Evolutionary conservation across 2,329 filamentous ascomycete genomes (phyloP).

Genomic region (Podosphaera xanthii): DNA sequence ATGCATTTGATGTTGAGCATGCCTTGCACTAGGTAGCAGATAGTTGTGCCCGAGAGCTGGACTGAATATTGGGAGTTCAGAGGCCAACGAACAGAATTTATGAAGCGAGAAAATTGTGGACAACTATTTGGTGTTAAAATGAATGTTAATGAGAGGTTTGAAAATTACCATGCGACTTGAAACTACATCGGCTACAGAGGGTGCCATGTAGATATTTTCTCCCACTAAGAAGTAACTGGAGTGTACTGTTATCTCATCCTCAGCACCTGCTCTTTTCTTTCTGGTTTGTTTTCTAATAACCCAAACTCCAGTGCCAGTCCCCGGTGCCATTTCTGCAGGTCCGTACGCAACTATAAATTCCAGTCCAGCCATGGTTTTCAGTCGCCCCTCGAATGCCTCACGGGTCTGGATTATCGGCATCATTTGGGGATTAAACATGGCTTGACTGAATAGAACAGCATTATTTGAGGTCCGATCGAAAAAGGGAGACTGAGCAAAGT

Average conservation of each 20-base stretch:
- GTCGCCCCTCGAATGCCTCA: slow-evolving; percentile 37
- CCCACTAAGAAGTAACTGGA: slow-evolving; percentile 41
- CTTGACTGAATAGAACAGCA: slow-evolving; percentile 36
- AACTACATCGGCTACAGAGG: slow-evolving; percentile 34
- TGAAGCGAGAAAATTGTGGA: slow-evolving; percentile 13
- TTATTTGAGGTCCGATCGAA: slow-evolving; percentile 48
- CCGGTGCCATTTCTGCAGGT: slow-evolving; percentile 37
- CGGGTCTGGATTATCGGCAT: slow-evolving; percentile 33
- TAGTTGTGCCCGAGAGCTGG: slow-evolving; percentile 25
- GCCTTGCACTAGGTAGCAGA: slow-evolving; percentile 8
- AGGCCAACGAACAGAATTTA: slow-evolving; percentile 15
- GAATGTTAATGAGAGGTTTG: background rate
- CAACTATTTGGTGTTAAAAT: slow-evolving; percentile 3
- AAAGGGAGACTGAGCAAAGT: slow-evolving; percentile 45
- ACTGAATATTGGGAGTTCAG: slow-evolving; percentile 21
- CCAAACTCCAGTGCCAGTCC: slow-evolving; percentile 41
- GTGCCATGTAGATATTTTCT: slow-evolving; percentile 44
- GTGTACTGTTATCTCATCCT: slow-evolving; percentile 36
- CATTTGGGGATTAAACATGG: slow-evolving; percentile 36
- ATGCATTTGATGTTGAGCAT: slow-evolving; percentile 8
- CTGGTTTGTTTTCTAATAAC: slow-evolving; percentile 46
- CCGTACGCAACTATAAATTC: slow-evolving; percentile 45
- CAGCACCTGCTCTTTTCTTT: slow-evolving; percentile 28
- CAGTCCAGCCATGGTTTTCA: slow-evolving; percentile 40
- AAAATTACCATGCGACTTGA: slow-evolving; percentile 30